Evolutionary conservation across 2,329 filamentous ascomycete species (phyloP).

Genomic region (Penicillium concentricum): DNA sequence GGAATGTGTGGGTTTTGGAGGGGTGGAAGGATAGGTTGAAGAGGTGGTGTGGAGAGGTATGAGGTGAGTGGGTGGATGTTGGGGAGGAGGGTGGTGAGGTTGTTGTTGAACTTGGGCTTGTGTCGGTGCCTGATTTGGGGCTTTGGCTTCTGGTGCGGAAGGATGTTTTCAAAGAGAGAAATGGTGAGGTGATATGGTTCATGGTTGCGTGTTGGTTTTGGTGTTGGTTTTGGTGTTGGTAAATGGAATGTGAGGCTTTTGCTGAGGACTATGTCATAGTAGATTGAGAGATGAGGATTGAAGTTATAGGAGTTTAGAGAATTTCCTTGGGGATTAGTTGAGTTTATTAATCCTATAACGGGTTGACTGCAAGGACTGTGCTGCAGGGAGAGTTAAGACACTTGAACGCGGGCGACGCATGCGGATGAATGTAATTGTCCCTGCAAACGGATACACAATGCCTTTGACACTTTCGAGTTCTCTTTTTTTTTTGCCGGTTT

Average conservation of each 20-base stretch:
- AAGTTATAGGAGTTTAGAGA: background rate
- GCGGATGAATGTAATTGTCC: conserved; percentile 22
- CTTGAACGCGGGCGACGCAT: conserved; percentile 19
- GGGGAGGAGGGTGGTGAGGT: conserved; percentile 28
- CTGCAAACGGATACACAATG: conserved; percentile 12
- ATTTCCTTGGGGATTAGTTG: background rate
- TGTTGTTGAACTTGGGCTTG: conserved; percentile 26
- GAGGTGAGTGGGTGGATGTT: conserved; percentile 9
- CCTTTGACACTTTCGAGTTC: background rate
- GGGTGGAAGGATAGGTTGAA: conserved; percentile 25
- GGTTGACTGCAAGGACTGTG: conserved; percentile 20
- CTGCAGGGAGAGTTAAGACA: conserved; percentile 27
- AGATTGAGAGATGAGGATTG: background rate
- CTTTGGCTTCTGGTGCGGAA: conserved; percentile 26
- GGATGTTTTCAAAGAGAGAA: conserved; percentile 33
- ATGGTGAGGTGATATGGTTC: conserved; percentile 24
- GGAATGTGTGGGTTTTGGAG: conserved; percentile 22
- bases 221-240: background rate
- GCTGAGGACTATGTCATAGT: background rate
- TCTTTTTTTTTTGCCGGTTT: no score
- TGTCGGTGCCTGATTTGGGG: conserved; percentile 19
- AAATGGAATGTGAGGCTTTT: conserved; percentile 3
- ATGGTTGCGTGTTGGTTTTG: conserved; percentile 16
- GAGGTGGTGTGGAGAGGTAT: conserved; percentile 16
- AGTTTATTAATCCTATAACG: conserved; percentile 5